Evolutionary conservation across 2,329 filamentous ascomycete species (phyloP), one percentile per base, ranked within the genome.

Genomic region (Metarhizium sp.): DNA sequence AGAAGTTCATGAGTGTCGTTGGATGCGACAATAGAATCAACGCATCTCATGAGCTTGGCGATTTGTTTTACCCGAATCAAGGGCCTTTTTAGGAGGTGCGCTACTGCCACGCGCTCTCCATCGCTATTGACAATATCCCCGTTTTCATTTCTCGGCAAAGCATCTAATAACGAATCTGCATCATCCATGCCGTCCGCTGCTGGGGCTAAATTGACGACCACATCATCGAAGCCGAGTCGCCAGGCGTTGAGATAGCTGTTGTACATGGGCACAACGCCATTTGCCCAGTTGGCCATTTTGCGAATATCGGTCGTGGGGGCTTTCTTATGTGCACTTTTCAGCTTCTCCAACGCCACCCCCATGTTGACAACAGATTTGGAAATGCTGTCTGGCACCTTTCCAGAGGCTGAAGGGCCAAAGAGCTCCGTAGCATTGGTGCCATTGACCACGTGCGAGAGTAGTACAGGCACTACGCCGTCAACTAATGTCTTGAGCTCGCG

Each of bases 291-390:
- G 10, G 95, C 76, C 53, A 99, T 78, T 14, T 81, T 79, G 56
- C 87, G 81, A 2, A 87, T 74, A 60, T 94, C 85, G 25, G 85
- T 78, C 52, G 88, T 76, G 0, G 92, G 91, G 16, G 95, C 88
- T 54, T 86, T 85, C 64, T 83, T 87, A 73, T 99, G 94, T 42
- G 89, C 75, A 29, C 80, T 83, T 69, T 87, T 91, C 50, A 99
- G 74, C 63, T 90, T 86, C 69, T 97, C 92, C 5, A 99, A 78
- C 3, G 87, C 85, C 55, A 96, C 81, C 7, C 94, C 94, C 92
- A 99, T 97, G 63, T 90, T 86, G 47, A 97, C 85, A 54, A 99
- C 95, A 0, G 92, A 88, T 69, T 90, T 89, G 14, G 89, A 91
- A 60, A 92, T 80, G 58, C 78, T 69, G 56, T 88, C 67, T 29